A percentile compares a stretch with the other conserved stretches of the same genome.
Conservation (phyloP, 208 protist species). For the Leishmania arabica region DNA sequence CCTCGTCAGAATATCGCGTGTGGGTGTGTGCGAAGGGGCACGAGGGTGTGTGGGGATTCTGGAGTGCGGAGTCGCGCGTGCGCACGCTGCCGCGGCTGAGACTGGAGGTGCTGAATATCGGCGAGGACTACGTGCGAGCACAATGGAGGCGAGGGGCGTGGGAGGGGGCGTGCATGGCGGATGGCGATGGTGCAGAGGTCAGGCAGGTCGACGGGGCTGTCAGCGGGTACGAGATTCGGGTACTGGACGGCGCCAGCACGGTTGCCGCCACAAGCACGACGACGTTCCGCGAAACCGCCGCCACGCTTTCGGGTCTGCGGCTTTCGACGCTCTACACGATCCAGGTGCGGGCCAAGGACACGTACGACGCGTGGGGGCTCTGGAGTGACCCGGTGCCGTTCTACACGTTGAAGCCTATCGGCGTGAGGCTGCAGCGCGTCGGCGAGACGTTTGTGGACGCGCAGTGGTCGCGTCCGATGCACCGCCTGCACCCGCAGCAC, state of each 20-base stretch:
- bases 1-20: conserved; percentile 89
- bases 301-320: conserved; percentile 63
- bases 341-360: conserved; percentile 89
- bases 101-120: conserved; percentile 75
- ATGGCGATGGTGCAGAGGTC: conserved; percentile 47
- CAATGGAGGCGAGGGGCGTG: conserved; percentile 78
- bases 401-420: conserved; percentile 80
- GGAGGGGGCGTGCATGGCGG: conserved; percentile 43
- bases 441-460: conserved; percentile 89
- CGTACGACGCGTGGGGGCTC: conserved; percentile 91
- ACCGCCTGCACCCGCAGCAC: not conserved
- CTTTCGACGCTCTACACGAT: conserved; percentile 82
- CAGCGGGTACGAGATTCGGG: conserved; percentile 87
- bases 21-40: conserved; percentile 87
- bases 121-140: conserved; percentile 91
- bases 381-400: conserved; percentile 85
- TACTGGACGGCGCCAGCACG: conserved; percentile 56
- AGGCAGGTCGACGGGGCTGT: conserved; percentile 83
- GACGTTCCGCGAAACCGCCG: conserved; percentile 67
- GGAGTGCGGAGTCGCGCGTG: conserved; percentile 89
- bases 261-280: conserved; percentile 59
- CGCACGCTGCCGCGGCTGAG: conserved; percentile 90
- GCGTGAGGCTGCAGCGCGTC: conserved; percentile 47
- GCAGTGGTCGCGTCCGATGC: conserved; percentile 70
- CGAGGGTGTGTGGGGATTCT: conserved; percentile 91